Evolutionary conservation across 2,329 filamentous ascomycete genomes (phyloP), one percentile per base, ranked within the genome.

Genomic region (Zymoseptoria pseudotritici): DNA sequence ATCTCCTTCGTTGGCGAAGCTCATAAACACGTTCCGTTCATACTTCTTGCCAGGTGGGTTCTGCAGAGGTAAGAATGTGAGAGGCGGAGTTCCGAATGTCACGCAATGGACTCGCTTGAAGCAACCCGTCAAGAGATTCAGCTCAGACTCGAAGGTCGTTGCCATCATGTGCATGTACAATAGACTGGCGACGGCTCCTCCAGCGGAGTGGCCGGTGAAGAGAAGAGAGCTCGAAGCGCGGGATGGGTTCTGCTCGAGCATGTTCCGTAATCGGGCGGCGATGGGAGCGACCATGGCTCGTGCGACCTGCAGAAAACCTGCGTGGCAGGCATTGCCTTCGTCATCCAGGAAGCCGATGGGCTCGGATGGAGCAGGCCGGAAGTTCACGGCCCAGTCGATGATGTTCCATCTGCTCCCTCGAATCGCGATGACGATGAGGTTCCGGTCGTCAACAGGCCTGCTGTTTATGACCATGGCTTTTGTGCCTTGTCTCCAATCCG

Each of bases 401-500:
- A 94, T 89, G 6, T 84, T 88, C 63, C 61, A 65, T 22, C 90
- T 85, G 0, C 86, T 91, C 20, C 91, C 91, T 20, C 91, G 84
- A 63, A 96, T 89, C 13, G 91, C 90, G 68, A 96, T 89, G 10
- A 95, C 87, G 58, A 96, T 87, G 19, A 87, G 86, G 70, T 89
- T 85, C 77, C 87, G 85, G 67, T 90, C 81, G 69, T 94, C 90
- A 71, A 91, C 84, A 1, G 89, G 85, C 0, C 92, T 81, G 0
- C 87, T 90, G 70, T 92, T 93, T 70, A 95, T 86, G 17, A 89
- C 85, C 86, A 93, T 93, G 22, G 90, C 88, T 71, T 92, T 93
- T 0, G 89, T 88, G n/a, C 89, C 89, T 3, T 82, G 80, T 20
- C 81, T 80, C 82, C 86, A 89, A 72, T 91, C 85, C 3, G 88